A percentile compares a stretch with the other conserved stretches of the same genome.
Evolutionary conservation across 2,329 filamentous ascomycete genomes (phyloP).

Genomic region (Fusarium sp.): DNA sequence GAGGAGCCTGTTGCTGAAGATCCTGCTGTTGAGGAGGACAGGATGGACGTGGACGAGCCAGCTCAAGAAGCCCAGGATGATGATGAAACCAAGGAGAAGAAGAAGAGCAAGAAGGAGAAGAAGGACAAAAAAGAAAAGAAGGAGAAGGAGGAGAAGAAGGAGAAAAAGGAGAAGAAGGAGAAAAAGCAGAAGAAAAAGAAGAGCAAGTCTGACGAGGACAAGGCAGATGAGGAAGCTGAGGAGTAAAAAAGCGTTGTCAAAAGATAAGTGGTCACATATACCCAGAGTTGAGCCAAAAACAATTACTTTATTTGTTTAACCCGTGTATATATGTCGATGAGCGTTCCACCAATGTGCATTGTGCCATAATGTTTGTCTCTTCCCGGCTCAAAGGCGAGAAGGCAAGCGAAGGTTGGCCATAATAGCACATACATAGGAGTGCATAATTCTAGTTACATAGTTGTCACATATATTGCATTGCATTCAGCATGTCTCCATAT

Average conservation of each 20-base stretch:
- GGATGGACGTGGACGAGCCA: constrained; percentile 28
- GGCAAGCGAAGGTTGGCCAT: background rate
- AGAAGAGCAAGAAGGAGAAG: constrained; percentile 5
- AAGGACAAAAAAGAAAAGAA: background rate
- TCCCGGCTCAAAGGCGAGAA: background rate
- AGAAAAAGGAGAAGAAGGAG: background rate
- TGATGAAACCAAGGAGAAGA: constrained; percentile 7
- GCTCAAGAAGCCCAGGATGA: constrained; percentile 9
- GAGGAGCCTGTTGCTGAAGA: constrained; percentile 7
- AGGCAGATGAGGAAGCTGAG: constrained; percentile 17
- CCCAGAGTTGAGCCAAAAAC: constrained; percentile 27
- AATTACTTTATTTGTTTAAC: background rate
- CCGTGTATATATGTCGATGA: background rate
- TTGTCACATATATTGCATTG: background rate
- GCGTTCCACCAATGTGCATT: no score
- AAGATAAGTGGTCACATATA: constrained; percentile 33
- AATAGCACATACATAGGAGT: background rate
- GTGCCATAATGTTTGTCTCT: background rate
- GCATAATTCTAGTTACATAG: background rate
- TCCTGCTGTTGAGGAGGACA: background rate
- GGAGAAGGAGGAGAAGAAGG: background rate
- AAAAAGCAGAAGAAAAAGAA: constrained; percentile 20
- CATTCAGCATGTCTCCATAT: background rate
- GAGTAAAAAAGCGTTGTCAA: constrained; percentile 26
- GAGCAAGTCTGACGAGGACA: constrained; percentile 12